These are phyloP conservation scores for Parasarocladium wereldwijsianum DNA, from an alignment of 2,329 filamentous ascomycete species.

Conservation along the genomic window DNA sequence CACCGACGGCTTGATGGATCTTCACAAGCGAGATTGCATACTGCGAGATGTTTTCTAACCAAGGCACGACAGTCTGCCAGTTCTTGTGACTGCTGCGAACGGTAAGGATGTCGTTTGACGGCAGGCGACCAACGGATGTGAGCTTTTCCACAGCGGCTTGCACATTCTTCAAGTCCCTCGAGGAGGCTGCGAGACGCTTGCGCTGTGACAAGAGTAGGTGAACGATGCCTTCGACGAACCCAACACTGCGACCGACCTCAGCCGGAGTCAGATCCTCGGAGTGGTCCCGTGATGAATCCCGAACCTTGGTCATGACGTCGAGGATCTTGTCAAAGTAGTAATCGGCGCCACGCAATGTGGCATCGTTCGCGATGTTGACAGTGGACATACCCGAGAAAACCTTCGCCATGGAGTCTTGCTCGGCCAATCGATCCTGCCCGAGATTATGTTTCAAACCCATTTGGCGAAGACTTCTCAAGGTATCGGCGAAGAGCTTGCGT, in stretches of 20 bases:
- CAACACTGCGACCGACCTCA: slow-evolving; percentile 65
- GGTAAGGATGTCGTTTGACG: slow-evolving; percentile 11
- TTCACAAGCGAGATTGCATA: slow-evolving; percentile 47
- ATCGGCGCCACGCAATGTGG: slow-evolving; percentile 30
- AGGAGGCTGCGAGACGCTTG: slow-evolving; percentile 25
- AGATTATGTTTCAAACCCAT: slow-evolving; percentile 88
- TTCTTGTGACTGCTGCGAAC: slow-evolving; percentile 9
- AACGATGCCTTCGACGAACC: slow-evolving; percentile 76
- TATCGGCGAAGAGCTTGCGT: slow-evolving; percentile 79
- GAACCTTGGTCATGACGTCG: slow-evolving; percentile 54
- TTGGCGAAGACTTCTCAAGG: slow-evolving; percentile 62
- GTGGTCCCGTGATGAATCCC: slow-evolving; percentile 55
- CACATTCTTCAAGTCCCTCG: slow-evolving; percentile 23
- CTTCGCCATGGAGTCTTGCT: slow-evolving; percentile 55
- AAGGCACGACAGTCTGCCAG: slow-evolving; percentile 23
- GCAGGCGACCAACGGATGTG: slow-evolving; percentile 16
- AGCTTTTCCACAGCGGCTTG: slow-evolving; percentile 22
- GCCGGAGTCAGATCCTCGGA: slow-evolving; percentile 73
- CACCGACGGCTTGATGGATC: not conserved
- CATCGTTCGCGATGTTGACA: slow-evolving; percentile 17
- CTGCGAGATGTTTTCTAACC: slow-evolving; percentile 56
- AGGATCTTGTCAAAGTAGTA: slow-evolving; percentile 69
- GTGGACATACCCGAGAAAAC: slow-evolving; percentile 48
- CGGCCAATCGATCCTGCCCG: slow-evolving; percentile 54
- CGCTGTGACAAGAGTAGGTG: slow-evolving; percentile 49